Evolutionary conservation across 768 basidiomycete genomes (phyloP), one percentile per base, ranked within the genome.

Genomic region (Pilatotrama ljubarskyi): DNA sequence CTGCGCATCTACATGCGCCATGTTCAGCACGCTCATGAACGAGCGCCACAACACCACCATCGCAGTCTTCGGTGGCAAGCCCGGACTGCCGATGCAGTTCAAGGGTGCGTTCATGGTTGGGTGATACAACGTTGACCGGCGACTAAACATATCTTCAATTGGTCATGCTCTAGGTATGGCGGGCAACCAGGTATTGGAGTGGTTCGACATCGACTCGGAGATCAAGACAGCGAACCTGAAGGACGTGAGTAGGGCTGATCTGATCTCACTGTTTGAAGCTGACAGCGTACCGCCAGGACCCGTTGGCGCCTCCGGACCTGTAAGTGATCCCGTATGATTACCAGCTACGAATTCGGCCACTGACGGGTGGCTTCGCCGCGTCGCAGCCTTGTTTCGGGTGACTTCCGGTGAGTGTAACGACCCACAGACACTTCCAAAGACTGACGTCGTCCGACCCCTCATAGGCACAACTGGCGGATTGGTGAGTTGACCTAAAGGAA

Each of bases 1-100:
- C 61, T 87, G 84, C 61, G 84, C 84, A 7, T 84, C 83, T 5
- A 86, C 85, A 1, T 86, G 85, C 59, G 82, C 84, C 0, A 80
- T 84, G 79, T 86, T 86, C 68, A 81, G 78, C 55, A 85, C 84
- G 2, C 67, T 85, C 52, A 85, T 87, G 84, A 75, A 77, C 51
- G 85, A 87, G 67, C 70, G 76, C 13, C 81, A 84, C 64, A 67
- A 75, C 9, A 82, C 80, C 2, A 82, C 76, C 64, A 79, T 81
- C 43, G 83, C 80, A 5, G 69, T 84, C 14, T 85, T 85, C 61
- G 84, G 85, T 22, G 84, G 84, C 22, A 83, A 81, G 69, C 81
- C 84, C 3, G 76, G 77, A 3, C 74, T 80, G 64, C 65, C 67
- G 25, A 72, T 84, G 59, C 72, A 86, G 66, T 85, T 75, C 70